phyloP scores from a whole-genome alignment of 1,284 basidiomycete species.

The Leccinum solheimii region DNA sequence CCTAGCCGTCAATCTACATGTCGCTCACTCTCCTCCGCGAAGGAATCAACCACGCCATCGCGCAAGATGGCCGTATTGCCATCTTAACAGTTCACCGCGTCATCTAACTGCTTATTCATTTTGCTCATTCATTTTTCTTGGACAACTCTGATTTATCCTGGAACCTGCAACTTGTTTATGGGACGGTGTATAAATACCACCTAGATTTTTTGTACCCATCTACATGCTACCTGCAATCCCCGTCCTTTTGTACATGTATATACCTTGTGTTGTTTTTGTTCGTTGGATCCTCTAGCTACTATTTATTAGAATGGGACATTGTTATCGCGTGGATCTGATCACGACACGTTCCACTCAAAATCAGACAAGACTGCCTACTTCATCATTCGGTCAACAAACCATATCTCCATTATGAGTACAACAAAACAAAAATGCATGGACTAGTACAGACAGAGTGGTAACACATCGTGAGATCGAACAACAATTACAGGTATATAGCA shows the following conservation, averaged over 20 bases:
- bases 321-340: neutral
- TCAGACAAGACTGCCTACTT: too few species aligned
- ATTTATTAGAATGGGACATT: neutral
- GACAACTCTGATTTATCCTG: neutral
- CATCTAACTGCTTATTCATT: conserved; percentile 18
- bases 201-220: conserved; percentile 2
- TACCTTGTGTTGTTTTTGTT: conserved; percentile 10
- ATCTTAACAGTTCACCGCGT: conserved; percentile 63
- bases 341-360: too few species aligned
- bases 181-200: conserved; percentile 18
- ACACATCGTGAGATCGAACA: conserved; percentile 1
- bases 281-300: conserved; percentile 1
- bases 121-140: neutral
- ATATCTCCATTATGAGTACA: conserved; percentile 18
- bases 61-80: conserved; percentile 77
- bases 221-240: conserved; percentile 5
- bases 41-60: conserved; percentile 79
- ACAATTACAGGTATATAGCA: conserved; percentile 8
- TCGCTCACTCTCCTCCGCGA: conserved; percentile 5
- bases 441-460: conserved; percentile 10
- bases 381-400: neutral
- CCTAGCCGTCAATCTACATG: neutral
- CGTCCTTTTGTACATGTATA: conserved; percentile 11
- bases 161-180: neutral
- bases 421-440: conserved; percentile 8